Evolutionary conservation across 2,329 filamentous ascomycete species (phyloP).

Genomic region (Diaporthe longicolla): DNA sequence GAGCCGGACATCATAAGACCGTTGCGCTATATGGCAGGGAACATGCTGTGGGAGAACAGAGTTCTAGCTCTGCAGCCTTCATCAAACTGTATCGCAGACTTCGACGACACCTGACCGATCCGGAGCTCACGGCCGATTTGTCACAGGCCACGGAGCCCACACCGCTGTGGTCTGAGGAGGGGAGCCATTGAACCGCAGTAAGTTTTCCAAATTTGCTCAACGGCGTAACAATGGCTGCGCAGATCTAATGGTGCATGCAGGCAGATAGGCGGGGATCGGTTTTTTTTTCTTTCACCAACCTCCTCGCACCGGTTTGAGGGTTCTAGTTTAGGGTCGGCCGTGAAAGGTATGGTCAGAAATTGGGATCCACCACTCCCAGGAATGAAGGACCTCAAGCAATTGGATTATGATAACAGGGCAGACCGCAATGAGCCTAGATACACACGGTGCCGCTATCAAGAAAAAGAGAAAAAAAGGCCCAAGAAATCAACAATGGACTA

Average conservation of each 20-base stretch:
- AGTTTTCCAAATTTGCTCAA: conserved; percentile 5
- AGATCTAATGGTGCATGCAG: background rate
- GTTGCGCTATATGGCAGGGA: background rate
- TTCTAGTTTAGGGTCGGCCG: background rate
- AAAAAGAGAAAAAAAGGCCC: background rate
- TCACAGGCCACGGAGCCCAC: conserved; percentile 3
- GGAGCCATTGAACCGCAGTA: background rate
- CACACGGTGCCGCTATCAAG: too few species aligned
- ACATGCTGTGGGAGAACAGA: background rate
- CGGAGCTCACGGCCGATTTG: background rate
- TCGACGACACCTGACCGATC: background rate
- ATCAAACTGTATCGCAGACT: conserved; percentile 25
- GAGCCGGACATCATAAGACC: background rate
- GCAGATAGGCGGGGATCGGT: background rate
- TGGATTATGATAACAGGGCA: background rate
- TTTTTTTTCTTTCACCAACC: background rate
- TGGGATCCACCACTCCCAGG: conserved; percentile 28
- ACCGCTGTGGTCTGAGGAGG: conserved; percentile 13
- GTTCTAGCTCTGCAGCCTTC: background rate
- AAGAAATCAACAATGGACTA: background rate
- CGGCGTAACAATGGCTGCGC: conserved; percentile 1
- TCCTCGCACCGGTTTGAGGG: background rate
- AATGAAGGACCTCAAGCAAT: conserved; percentile 17
- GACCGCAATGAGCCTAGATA: background rate
- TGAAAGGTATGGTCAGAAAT: conserved; percentile 26